A percentile compares a stretch with the other conserved stretches of the same genome.
phyloP scores from a whole-genome alignment of 441 rosid species.

The Erodium moschatum region DNA sequence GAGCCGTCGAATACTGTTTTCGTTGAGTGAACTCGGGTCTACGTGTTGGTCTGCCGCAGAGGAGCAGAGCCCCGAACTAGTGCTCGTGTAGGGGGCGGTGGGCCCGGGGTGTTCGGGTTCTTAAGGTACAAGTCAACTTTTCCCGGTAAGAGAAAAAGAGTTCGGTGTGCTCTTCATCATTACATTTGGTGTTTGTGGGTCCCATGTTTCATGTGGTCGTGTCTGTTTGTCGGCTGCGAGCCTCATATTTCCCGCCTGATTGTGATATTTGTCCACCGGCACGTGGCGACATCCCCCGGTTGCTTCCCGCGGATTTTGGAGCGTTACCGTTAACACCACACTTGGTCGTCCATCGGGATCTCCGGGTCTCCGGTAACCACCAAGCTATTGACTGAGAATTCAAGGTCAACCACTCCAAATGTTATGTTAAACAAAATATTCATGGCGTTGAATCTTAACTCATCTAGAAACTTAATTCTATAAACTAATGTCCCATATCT shows the following conservation, averaged over 20 bases:
- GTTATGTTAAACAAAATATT: too few relatives aligned
- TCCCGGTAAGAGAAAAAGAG: too few relatives aligned
- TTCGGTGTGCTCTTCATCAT: background rate
- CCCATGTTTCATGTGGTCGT: conserved; percentile 7
- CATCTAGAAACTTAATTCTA: too few relatives aligned
- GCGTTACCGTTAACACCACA: background rate
- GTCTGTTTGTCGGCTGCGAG: conserved; percentile 2
- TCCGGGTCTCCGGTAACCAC: conserved; percentile 1
- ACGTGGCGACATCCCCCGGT: background rate
- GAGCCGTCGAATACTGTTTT: conserved; percentile 10
- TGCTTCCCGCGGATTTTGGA: background rate
- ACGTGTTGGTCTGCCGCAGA: background rate
- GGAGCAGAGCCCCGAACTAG: background rate
- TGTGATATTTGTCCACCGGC: background rate
- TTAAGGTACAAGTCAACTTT: conserved; percentile 26
- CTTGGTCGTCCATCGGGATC: background rate
- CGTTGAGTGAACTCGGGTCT: too few relatives aligned
- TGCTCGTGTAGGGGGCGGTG: conserved; percentile 9
- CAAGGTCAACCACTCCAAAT: background rate
- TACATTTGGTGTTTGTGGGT: background rate
- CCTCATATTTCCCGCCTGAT: conserved; percentile 10
- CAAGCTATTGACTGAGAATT: conserved; percentile 4
- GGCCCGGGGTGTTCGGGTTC: conserved; percentile 27
- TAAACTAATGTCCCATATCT: too few relatives aligned
- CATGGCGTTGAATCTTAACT: too few relatives aligned